Conservation (phyloP, 305 asterid genomes). For the Striga hermonthica region DNA sequence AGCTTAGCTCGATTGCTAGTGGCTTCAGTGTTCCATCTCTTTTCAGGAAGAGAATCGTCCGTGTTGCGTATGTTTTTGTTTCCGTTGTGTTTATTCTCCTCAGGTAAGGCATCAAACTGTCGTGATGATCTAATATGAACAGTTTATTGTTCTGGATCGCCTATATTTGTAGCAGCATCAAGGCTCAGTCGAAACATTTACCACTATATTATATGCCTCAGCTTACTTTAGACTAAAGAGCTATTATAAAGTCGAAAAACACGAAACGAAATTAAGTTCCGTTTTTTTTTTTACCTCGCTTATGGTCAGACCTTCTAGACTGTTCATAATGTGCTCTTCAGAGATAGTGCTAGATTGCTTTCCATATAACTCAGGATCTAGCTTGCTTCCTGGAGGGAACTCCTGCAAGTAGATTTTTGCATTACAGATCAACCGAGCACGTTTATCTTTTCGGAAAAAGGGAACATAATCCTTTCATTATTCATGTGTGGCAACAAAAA, state of each 20-base stretch:
- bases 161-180: conserved; percentile 29
- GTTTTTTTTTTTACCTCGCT: conserved; percentile 30
- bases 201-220: too few relatives aligned
- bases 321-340: conserved; percentile 48
- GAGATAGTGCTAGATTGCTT: conserved; percentile 61
- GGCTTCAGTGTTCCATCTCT: conserved; percentile 58
- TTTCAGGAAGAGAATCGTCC: conserved; percentile 56
- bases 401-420: conserved; percentile 42
- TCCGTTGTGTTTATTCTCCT: conserved; percentile 44
- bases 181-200: too few relatives aligned
- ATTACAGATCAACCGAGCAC: too few relatives aligned
- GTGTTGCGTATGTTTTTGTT: conserved; percentile 52
- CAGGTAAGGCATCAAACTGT: conserved; percentile 52
- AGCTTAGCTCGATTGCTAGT: conserved; percentile 56
- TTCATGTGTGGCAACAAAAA: too few relatives aligned
- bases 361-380: conserved; percentile 58
- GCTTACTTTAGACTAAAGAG: too few relatives aligned
- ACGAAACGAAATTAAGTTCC: too few relatives aligned
- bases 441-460: too few relatives aligned
- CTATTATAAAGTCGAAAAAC: too few relatives aligned
- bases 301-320: conserved; percentile 57
- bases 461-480: too few relatives aligned
- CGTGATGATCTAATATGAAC: conserved; percentile 64
- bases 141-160: conserved; percentile 39
- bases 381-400: conserved; percentile 79